phyloP scores from a whole-genome alignment of 1,284 basidiomycete genomes.

The Trichosporon faecale region DNA sequence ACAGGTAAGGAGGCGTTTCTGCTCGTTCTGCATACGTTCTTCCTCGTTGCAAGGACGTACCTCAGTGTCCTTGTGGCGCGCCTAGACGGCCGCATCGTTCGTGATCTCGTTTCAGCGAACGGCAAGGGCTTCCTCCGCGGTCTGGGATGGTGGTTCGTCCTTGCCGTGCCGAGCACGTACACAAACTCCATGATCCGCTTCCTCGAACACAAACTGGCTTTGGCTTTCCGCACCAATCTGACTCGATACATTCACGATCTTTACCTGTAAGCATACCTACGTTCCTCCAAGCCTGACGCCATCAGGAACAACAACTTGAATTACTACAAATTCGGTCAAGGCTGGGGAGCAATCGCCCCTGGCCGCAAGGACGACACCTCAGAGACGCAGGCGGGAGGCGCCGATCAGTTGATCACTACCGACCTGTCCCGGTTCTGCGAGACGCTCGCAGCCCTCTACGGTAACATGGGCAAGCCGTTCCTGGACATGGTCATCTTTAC shows the following conservation, averaged over 20 bases:
- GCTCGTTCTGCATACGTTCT: conserved; percentile 75
- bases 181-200: conserved; percentile 95
- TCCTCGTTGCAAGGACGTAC: conserved; percentile 81
- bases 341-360: conserved; percentile 23
- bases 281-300: background rate
- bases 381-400: conserved; percentile 57
- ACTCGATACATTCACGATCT: conserved; percentile 91
- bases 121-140: conserved; percentile 79
- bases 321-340: conserved; percentile 56
- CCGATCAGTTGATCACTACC: conserved; percentile 88
- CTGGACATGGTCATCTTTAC: conserved; percentile 92
- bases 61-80: conserved; percentile 82
- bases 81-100: conserved; percentile 84
- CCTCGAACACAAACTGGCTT: conserved; percentile 83
- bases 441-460: conserved; percentile 79
- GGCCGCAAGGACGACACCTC: conserved; percentile 46
- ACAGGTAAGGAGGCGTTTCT: conserved; percentile 73
- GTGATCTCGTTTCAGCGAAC: conserved; percentile 84
- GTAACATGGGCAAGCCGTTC: conserved; percentile 81
- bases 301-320: conserved; percentile 54
- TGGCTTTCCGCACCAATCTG: conserved; percentile 78
- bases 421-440: conserved; percentile 91
- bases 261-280: conserved; percentile 62
- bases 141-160: conserved; percentile 80
- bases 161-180: conserved; percentile 89